Evolutionary conservation across 2,329 filamentous ascomycete genomes (phyloP).

Genomic region (Zasmidium angulare): DNA sequence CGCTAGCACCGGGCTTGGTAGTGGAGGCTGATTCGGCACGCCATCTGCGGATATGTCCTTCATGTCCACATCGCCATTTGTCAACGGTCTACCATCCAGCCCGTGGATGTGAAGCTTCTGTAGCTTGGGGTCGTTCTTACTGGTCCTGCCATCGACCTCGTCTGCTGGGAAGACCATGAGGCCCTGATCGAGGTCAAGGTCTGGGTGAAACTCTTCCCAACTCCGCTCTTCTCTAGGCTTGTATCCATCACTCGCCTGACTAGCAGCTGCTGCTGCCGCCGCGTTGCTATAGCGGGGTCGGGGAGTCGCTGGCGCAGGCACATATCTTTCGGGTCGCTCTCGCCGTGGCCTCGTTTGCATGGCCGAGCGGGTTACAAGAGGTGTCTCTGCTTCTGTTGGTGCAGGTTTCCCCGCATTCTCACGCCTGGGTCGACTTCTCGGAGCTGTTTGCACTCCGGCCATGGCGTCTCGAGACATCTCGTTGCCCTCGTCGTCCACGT

Average conservation of each 20-base stretch:
- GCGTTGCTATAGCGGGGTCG: slow-evolving; percentile 77
- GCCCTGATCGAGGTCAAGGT: slow-evolving; percentile 81
- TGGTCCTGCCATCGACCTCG: slow-evolving; percentile 73
- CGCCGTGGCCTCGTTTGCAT: slow-evolving; percentile 33
- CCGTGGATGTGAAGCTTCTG: slow-evolving; percentile 26
- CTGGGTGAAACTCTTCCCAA: slow-evolving; percentile 97
- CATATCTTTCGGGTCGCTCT: slow-evolving; percentile 30
- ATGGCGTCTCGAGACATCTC: slow-evolving; percentile 53
- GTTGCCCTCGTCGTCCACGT: slow-evolving; percentile 69
- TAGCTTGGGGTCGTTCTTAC: slow-evolving; percentile 45
- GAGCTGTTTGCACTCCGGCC: slow-evolving; percentile 28
- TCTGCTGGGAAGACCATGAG: slow-evolving; percentile 79
- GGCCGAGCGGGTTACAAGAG: slow-evolving; percentile 24
- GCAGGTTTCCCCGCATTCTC: slow-evolving; percentile 1
- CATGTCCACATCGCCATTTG: slow-evolving; percentile 30
- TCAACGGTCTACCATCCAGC: slow-evolving; percentile 18
- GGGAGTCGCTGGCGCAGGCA: slow-evolving; percentile 45
- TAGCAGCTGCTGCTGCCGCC: slow-evolving; percentile 83
- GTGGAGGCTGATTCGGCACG: slow-evolving; percentile 1
- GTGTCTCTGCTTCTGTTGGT: slow-evolving; percentile 9
- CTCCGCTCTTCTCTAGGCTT: slow-evolving; percentile 95
- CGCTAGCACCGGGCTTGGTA: slow-evolving; percentile 5
- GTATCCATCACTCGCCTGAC: slow-evolving; percentile 91
- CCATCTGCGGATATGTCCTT: slow-evolving; percentile 22
- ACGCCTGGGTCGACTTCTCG: slow-evolving; percentile 35